Evolutionary conservation across 306 rosid genomes (phyloP), one percentile per base, ranked within the genome.

Genomic region (Cicer chorassanicum): DNA sequence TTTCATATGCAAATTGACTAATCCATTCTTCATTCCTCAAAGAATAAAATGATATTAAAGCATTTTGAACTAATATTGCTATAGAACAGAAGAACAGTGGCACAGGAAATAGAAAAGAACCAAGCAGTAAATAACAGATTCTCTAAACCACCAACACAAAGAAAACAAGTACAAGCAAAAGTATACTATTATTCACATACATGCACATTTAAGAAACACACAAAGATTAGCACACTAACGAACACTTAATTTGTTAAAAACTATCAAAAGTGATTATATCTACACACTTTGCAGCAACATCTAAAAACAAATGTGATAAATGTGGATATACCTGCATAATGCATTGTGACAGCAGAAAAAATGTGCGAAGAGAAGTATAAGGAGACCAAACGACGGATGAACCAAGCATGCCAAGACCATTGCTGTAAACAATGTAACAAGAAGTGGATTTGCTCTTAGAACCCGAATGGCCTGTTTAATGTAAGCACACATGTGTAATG

Each of bases 311-410:
- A 74, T 44, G 65, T 39, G 68, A 43, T 73, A 50, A 65, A 85
- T 65, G 53, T 11, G 72, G 61, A 72, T 56, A 66, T 88, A 94
- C 99, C 99, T 90, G 89, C 90, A 86, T 70, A 94, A 88, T 56
- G 94, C 96, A 60, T 59, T 87, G 84, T 94, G 99, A 74, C 99
- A 94, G 88, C 88, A 73, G 77, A 88, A 65, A 86, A 95, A 91
- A 82, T 94, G 93, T 76, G 86, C 85, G 15, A 65, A 48, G 66
- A 94, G 87, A 41, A 90, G 86, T 81, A 90, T 46, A 45, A 89
- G 83, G 73, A 94, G 89, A 66, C 97, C 97, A 57, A 90, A 65
- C 3, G 91, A 90, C 59, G 93, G 97, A 82, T 94, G 97, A 84
- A 90, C 86, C 83, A 94, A 87, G 88, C 95, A 86, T 6, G 86